phyloP scores from a whole-genome alignment of 1,139 yeast species.

The Arxiozyma bovina region DNA sequence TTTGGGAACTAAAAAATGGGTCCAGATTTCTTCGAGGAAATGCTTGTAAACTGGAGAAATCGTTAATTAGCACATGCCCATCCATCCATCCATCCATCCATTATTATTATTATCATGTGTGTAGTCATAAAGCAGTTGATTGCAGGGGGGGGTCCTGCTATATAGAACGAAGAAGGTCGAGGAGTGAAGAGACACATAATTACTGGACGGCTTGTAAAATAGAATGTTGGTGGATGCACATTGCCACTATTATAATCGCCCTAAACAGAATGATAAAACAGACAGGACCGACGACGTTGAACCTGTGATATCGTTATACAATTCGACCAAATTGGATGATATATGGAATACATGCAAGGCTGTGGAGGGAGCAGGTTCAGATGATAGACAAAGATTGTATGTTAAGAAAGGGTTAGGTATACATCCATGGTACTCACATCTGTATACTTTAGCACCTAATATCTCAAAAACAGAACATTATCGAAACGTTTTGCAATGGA shows the following conservation, averaged over 20 bases:
- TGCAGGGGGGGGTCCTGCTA: too few relatives aligned
- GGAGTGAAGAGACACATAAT: neutral
- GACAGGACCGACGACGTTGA: neutral
- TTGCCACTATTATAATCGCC: constrained; percentile 38
- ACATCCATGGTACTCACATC: constrained; percentile 86
- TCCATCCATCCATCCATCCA: too few relatives aligned
- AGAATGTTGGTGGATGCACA: constrained; percentile 45
- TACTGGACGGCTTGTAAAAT: neutral
- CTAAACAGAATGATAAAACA: constrained; percentile 23
- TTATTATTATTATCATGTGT: too few relatives aligned
- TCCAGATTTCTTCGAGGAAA: too few relatives aligned
- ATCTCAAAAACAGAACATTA: constrained; percentile 44
- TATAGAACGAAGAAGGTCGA: neutral
- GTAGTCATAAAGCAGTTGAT: too few relatives aligned
- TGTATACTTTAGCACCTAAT: constrained; percentile 36
- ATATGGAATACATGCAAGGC: neutral
- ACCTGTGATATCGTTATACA: neutral
- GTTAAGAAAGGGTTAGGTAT: constrained; percentile 43
- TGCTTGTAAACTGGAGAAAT: too few relatives aligned
- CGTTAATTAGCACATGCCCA: too few relatives aligned
- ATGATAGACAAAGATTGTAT: neutral
- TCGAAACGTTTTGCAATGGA: constrained; percentile 31
- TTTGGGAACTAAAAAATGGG: too few relatives aligned
- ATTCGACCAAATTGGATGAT: neutral
- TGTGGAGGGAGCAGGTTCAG: neutral